These are phyloP conservation scores for Heimioporus sp. DNA, from an alignment of 768 basidiomycete species.

Conservation along the genomic window DNA sequence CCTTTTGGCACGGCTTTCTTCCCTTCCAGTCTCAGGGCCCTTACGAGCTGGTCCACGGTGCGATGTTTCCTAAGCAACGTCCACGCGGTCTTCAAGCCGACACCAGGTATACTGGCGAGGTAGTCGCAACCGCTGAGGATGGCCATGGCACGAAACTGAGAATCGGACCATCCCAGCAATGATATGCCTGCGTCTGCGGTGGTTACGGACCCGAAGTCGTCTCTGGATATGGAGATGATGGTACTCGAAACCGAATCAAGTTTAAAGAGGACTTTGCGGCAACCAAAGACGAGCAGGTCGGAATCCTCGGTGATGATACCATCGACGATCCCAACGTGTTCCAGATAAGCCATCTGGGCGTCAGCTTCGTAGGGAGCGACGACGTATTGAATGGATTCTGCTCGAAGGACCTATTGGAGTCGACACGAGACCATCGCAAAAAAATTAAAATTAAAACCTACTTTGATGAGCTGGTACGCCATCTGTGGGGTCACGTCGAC, in stretches of 20 bases:
- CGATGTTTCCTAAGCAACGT: constrained; percentile 78
- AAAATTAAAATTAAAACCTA: constrained; percentile 23
- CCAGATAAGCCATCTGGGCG: constrained; percentile 92
- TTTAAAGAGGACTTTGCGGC: constrained; percentile 89
- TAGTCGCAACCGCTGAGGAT: constrained; percentile 94
- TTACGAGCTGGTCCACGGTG: constrained; percentile 81
- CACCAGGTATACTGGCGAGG: constrained; percentile 83
- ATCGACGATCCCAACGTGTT: constrained; percentile 76
- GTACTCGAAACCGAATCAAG: constrained; percentile 68
- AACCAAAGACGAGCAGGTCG: constrained; percentile 97
- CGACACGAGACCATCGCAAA: constrained; percentile 3
- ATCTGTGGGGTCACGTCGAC: constrained; percentile 96
- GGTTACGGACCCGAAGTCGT: constrained; percentile 62
- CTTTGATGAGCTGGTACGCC: constrained; percentile 98
- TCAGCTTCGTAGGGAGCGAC: constrained; percentile 99
- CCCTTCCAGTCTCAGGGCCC: constrained; percentile 74
- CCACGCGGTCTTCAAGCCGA: constrained; percentile 94
- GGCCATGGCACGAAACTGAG: constrained; percentile 90
- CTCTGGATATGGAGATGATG: constrained; percentile 64
- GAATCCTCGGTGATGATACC: constrained; percentile 98
- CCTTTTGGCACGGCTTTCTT: constrained; percentile 75
- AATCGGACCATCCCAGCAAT: constrained; percentile 85
- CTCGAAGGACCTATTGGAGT: constrained; percentile 67
- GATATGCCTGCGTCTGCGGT: constrained; percentile 58
- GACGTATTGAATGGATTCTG: constrained; percentile 77